phyloP scores from a whole-genome alignment of 495 filamentous ascomycete species.

The Lindgomyces ingoldianus region DNA sequence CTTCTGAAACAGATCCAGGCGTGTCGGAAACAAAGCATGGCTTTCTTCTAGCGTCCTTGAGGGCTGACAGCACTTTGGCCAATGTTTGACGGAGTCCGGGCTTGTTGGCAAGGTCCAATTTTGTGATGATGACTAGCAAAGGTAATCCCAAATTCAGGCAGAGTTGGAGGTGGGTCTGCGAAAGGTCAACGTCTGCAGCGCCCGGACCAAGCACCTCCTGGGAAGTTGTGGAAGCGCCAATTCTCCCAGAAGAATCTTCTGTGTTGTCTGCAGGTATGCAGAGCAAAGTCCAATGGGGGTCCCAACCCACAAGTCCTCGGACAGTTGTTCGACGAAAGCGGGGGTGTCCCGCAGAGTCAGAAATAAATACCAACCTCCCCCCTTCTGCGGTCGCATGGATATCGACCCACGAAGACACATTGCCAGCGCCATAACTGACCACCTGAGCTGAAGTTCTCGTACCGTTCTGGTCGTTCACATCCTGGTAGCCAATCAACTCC shows the following conservation, averaged over 20 bases:
- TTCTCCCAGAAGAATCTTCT: constrained; percentile 50
- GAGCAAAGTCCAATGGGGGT: constrained; percentile 87
- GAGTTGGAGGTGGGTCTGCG: constrained; percentile 78
- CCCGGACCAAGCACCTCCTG: constrained; percentile 54
- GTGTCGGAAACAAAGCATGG: constrained; percentile 65
- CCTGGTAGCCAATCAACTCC: constrained; percentile 83
- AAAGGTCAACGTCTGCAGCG: constrained; percentile 65
- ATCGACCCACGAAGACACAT: constrained; percentile 92
- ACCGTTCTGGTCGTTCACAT: constrained; percentile 31
- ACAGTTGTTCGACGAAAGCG: constrained; percentile 85
- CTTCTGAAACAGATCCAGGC: constrained; percentile 19
- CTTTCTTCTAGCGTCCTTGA: constrained; percentile 73
- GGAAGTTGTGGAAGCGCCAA: constrained; percentile 45
- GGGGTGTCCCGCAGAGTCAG: constrained; percentile 88
- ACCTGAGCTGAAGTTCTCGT: constrained; percentile 53
- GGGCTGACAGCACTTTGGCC: constrained; percentile 67
- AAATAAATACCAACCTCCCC: constrained; percentile 76
- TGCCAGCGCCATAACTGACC: constrained; percentile 82
- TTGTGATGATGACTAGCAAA: constrained; percentile 80
- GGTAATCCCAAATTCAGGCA: constrained; percentile 77
- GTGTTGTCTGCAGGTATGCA: constrained; percentile 82
- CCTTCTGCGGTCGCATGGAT: constrained; percentile 74
- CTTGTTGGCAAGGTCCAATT: constrained; percentile 82
- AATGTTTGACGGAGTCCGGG: constrained; percentile 66
- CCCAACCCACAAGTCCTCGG: constrained; percentile 89